A percentile compares a stretch with the other conserved stretches of the same genome.
Conservation (phyloP, 768 basidiomycete genomes). For the Podaxis carcinomalis region DNA sequence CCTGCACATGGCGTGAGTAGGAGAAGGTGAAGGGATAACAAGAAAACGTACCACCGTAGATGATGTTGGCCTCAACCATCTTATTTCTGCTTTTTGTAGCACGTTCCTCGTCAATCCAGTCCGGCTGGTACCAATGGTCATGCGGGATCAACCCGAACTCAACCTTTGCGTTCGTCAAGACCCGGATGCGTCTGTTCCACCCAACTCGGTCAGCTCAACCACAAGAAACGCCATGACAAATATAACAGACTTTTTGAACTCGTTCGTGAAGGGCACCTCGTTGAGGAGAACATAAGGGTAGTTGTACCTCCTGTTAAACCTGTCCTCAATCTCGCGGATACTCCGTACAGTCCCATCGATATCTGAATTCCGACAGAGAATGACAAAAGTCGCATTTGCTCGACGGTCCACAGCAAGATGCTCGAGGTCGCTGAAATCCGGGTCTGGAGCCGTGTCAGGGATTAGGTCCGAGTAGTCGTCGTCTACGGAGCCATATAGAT, state of each 20-base stretch:
- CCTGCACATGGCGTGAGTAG: not conserved
- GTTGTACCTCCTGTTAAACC: slow-evolving; percentile 71
- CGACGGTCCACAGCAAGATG: slow-evolving; percentile 17
- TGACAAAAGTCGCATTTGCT: slow-evolving; percentile 41
- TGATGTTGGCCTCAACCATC: slow-evolving; percentile 49
- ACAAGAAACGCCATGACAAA: not conserved
- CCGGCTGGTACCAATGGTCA: slow-evolving; percentile 72
- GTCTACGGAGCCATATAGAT: slow-evolving; percentile 7
- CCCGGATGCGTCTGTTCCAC: slow-evolving; percentile 22
- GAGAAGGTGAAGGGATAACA: not conserved
- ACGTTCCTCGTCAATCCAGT: slow-evolving; percentile 67
- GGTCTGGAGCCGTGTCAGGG: not conserved
- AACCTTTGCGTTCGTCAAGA: slow-evolving; percentile 23
- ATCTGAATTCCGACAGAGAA: slow-evolving; percentile 67
- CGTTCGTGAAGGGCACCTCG: slow-evolving; percentile 70
- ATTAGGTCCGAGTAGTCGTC: not conserved
- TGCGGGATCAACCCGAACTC: slow-evolving; percentile 60
- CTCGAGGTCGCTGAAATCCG: not conserved
- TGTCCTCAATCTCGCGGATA: slow-evolving; percentile 73
- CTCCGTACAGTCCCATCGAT: slow-evolving; percentile 57
- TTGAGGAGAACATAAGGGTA: slow-evolving; percentile 90
- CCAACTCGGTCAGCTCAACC: not conserved
- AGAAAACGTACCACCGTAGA: slow-evolving; percentile 31
- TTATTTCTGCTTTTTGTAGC: slow-evolving; percentile 53
- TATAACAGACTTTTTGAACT: slow-evolving; percentile 59